Conservation (phyloP, 2,329 filamentous ascomycete species). For the Apiospora koreana region DNA sequence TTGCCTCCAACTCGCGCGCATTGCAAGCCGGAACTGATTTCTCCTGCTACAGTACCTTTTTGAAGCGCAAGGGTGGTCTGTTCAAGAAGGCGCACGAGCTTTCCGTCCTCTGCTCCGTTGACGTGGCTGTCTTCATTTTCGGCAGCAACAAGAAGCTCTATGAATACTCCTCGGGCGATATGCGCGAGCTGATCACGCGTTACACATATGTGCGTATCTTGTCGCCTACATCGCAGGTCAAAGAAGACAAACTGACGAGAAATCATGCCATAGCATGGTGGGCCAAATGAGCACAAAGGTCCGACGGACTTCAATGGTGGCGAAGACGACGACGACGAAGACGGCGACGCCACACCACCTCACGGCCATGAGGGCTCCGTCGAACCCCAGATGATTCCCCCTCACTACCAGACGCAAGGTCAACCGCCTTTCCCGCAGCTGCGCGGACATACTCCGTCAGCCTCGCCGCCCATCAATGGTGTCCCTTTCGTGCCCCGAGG, state of each 20-base stretch:
- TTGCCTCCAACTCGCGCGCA: constrained; percentile 13
- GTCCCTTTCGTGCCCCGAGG: constrained; percentile 67
- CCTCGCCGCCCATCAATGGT: constrained; percentile 86
- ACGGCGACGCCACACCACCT: constrained; percentile 72
- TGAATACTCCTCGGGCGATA: constrained; percentile 93
- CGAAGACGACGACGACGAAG: constrained; percentile 82
- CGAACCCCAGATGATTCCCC: constrained; percentile 64
- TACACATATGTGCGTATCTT: constrained; percentile 80
- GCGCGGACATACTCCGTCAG: constrained; percentile 78
- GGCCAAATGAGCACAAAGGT: constrained; percentile 93
- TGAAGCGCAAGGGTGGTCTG: constrained; percentile 96
- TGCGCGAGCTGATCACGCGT: constrained; percentile 83
- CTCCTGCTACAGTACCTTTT: constrained; percentile 70
- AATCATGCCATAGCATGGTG: constrained; percentile 69
- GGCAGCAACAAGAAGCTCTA: constrained; percentile 99
- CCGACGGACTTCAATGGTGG: constrained; percentile 88
- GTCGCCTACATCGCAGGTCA: background rate
- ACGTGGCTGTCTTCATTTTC: constrained; percentile 98
- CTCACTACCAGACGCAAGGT: constrained; percentile 69
- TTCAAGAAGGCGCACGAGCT: constrained; percentile 99
- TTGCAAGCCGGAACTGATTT: constrained; percentile 18
- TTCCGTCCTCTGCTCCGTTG: constrained; percentile 95
- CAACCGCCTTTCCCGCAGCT: constrained; percentile 77
- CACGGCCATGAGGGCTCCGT: constrained; percentile 58
- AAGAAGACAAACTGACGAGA: background rate